Base-by-base conservation (phyloP, 805 yeast genomes). In the Kodamaea leandrae region DNA sequence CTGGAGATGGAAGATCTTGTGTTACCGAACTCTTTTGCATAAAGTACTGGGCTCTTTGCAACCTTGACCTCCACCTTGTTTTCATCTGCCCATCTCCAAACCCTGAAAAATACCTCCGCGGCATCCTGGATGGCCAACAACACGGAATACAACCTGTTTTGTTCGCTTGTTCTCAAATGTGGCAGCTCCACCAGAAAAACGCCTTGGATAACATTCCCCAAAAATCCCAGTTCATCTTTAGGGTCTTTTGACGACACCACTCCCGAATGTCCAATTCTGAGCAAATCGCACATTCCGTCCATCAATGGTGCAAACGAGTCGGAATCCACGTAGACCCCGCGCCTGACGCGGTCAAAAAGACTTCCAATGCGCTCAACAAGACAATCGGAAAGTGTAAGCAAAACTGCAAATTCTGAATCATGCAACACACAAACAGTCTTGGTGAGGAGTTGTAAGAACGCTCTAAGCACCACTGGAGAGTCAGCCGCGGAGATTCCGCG, bases 171-270 rank as follows among this genome's bases (percentile, higher is more conserved):
- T 39, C 76, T 52, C 24, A 72, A 61, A 42, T 70, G 66, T 1
- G 83, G 84, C 1, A 86, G 71, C 47, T 86, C 95, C 10, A 80
- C 77, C 41, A 78, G 83, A 53, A 86, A 83, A 0, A 86, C 95
- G 1, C 93, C 93, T 47, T 83, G 85, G 40, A 86, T 83, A 17
- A 81, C 83, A 40, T 76, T 74, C 0, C 83, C 83, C 36, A 85
- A 69, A 60, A 82, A 76, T 15, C 87, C 77, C 17, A 74, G 57
- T 3, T 28, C 41, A 2, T 47, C 35, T 12, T 30, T 30, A 14
- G 29, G 29, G 4, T 39, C 40, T 14, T 35, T 46, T 10, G 60
- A 61, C 9, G 36, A 37, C 6, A 68, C 30, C 43, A 80, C 53
- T 47, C 72, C 77, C 21, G 78, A 72, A 54, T 84, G 87, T 7